These are phyloP conservation scores for Candida piceae DNA, from an alignment of 805 yeast genomes.

Conservation along the genomic window DNA sequence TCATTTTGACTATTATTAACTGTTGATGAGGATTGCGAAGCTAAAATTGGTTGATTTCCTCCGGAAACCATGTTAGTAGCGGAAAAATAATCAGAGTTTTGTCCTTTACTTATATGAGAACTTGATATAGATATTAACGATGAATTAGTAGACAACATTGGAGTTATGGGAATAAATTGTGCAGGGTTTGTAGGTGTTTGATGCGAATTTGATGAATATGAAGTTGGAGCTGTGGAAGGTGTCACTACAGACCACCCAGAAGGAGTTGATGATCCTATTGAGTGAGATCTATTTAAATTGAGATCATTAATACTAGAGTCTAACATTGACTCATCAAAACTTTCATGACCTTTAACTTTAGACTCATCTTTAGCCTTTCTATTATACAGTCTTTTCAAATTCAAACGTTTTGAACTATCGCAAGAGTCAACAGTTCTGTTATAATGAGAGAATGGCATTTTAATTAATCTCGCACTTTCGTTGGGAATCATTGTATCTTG, in stretches of 20 bases:
- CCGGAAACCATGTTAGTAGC: too few relatives aligned
- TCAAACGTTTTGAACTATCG: conserved; percentile 8
- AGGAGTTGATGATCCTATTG: conserved; percentile 1
- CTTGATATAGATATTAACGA: conserved; percentile 15
- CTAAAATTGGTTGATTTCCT: not conserved
- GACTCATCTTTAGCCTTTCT: conserved; percentile 13
- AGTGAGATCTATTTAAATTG: not conserved
- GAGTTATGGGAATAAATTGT: conserved; percentile 20
- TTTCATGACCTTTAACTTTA: too few relatives aligned
- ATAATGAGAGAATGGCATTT: conserved; percentile 4
- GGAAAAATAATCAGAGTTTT: conserved; percentile 2
- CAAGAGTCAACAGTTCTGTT: not conserved
- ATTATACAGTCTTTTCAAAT: conserved; percentile 13
- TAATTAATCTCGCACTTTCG: not conserved
- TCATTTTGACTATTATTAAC: not conserved
- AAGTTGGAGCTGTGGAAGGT: conserved; percentile 7
- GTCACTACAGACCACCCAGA: conserved; percentile 5
- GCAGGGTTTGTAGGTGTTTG: not conserved
- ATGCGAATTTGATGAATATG: conserved; percentile 1
- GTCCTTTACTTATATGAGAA: conserved; percentile 1
- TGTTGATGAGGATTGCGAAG: not conserved
- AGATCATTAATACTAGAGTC: not conserved
- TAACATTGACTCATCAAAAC: not conserved
- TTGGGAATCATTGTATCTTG: not conserved
- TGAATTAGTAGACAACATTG: conserved; percentile 21